A percentile compares a stretch with the other conserved stretches of the same genome.
These are phyloP conservation scores for Drosera capensis DNA, from an alignment of 148 eudicot genomes.

Conservation along the genomic window DNA sequence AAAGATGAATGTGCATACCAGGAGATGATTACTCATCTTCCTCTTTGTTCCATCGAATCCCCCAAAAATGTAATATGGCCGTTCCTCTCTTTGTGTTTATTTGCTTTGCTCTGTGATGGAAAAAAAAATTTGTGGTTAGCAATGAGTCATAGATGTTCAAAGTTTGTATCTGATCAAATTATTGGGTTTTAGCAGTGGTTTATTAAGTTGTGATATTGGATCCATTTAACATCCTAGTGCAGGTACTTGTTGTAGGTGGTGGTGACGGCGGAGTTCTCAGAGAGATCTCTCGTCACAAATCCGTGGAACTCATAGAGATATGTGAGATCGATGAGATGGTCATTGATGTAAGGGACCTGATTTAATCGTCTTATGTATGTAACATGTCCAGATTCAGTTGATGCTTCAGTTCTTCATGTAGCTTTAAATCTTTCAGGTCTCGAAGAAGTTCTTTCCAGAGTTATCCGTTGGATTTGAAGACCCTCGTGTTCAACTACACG, in stretches of 20 bases:
- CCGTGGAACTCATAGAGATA: slow-evolving; percentile 83
- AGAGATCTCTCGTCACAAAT: slow-evolving; percentile 79
- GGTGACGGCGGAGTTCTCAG: slow-evolving; percentile 99
- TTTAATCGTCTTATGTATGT: background rate
- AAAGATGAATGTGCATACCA: slow-evolving; percentile 95
- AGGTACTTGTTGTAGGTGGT: slow-evolving; percentile 98
- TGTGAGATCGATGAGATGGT: slow-evolving; percentile 98
- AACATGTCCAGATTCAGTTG: background rate
- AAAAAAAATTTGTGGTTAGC: background rate
- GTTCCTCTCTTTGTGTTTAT: too few relatives aligned
- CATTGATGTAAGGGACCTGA: slow-evolving; percentile 53
- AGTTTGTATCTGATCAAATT: too few relatives aligned
- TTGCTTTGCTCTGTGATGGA: background rate
- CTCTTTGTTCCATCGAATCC: slow-evolving; percentile 76
- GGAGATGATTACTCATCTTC: slow-evolving; percentile 95
- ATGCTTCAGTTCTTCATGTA: background rate
- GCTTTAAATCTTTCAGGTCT: slow-evolving; percentile 36
- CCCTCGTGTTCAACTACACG: slow-evolving; percentile 76
- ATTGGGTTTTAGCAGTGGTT: too few relatives aligned
- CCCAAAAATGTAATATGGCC: slow-evolving; percentile 73
- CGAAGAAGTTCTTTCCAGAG: slow-evolving; percentile 76
- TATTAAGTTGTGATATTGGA: background rate
- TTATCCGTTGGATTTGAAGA: slow-evolving; percentile 81
- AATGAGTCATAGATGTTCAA: too few relatives aligned
- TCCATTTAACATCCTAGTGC: slow-evolving; percentile 12